Conservation (phyloP, 2,329 filamentous ascomycete genomes). For the Leptographium procerum region DNA sequence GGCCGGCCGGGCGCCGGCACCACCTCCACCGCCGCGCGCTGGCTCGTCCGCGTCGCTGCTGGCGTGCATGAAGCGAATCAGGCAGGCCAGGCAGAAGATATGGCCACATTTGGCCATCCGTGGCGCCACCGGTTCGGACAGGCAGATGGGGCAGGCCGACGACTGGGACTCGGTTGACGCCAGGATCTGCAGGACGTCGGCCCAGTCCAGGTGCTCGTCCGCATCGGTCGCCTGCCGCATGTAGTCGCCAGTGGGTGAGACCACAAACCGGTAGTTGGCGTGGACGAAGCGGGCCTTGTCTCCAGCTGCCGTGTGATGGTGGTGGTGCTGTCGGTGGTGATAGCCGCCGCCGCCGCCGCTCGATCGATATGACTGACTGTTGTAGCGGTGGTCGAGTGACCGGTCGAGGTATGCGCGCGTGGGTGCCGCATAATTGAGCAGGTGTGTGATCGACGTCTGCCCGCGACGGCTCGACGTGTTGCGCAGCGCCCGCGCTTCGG, state of each 20-base stretch:
- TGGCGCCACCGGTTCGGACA: conserved; percentile 84
- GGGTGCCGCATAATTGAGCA: conserved; percentile 83
- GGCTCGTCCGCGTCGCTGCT: conserved; percentile 57
- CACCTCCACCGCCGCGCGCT: not conserved
- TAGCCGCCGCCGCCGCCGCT: conserved; percentile 33
- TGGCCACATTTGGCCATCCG: conserved; percentile 96
- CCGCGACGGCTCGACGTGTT: conserved; percentile 64
- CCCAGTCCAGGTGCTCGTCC: conserved; percentile 85
- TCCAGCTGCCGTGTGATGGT: conserved; percentile 59
- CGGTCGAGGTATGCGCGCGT: conserved; percentile 56
- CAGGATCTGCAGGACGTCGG: conserved; percentile 79
- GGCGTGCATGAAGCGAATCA: conserved; percentile 93
- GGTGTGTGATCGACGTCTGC: conserved; percentile 91
- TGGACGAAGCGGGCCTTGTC: conserved; percentile 90
- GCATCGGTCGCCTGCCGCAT: conserved; percentile 71
- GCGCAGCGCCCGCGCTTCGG: conserved; percentile 55
- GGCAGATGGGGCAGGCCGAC: conserved; percentile 85
- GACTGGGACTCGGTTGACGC: conserved; percentile 82
- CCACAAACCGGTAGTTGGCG: conserved; percentile 95
- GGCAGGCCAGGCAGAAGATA: conserved; percentile 87
- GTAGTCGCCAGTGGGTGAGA: conserved; percentile 73
- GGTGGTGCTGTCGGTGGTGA: conserved; percentile 54
- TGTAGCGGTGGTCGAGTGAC: conserved; percentile 17
- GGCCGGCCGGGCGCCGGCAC: conserved; percentile 28
- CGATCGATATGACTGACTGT: conserved; percentile 20